Percentiles rank a stretch among this genome's conserved stretches.
These are phyloP conservation scores for Teratosphaeria destructans DNA, from an alignment of 2,329 filamentous ascomycete genomes.

Conservation along the genomic window DNA sequence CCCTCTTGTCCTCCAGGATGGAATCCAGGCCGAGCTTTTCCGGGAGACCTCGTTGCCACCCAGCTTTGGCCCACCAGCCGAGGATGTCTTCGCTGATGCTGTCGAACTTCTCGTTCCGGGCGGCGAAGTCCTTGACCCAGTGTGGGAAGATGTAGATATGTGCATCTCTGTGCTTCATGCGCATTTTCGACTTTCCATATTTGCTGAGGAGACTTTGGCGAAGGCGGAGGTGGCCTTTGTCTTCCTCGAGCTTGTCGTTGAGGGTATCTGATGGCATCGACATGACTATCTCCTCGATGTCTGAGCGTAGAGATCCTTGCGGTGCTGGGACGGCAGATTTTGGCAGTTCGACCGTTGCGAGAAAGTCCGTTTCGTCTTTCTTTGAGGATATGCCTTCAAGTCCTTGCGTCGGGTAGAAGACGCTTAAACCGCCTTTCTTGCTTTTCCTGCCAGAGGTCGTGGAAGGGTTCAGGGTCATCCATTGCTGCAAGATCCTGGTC, in stretches of 20 bases:
- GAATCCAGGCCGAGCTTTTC: conserved; percentile 65
- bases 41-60: conserved; percentile 74
- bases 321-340: conserved; percentile 47
- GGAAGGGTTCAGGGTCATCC: conserved; percentile 61
- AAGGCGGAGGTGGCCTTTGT: conserved; percentile 60
- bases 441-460: neutral
- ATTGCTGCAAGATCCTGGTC: conserved; percentile 73
- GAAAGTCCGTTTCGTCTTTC: conserved; percentile 85
- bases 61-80: conserved; percentile 90
- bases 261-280: conserved; percentile 82
- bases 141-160: conserved; percentile 91
- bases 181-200: conserved; percentile 67
- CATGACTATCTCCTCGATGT: conserved; percentile 70
- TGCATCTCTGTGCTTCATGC: conserved; percentile 76
- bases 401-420: conserved; percentile 57
- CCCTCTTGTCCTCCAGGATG: conserved; percentile 44
- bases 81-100: conserved; percentile 85
- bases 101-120: conserved; percentile 69
- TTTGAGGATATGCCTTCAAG: conserved; percentile 66
- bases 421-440: conserved; percentile 60
- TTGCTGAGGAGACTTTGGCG: conserved; percentile 65
- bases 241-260: conserved; percentile 71
- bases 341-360: conserved; percentile 63
- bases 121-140: conserved; percentile 80
- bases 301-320: conserved; percentile 53